Evolutionary conservation across 495 filamentous ascomycete genomes (phyloP), one percentile per base, ranked within the genome.

Genomic region (Penicillium coffeae): DNA sequence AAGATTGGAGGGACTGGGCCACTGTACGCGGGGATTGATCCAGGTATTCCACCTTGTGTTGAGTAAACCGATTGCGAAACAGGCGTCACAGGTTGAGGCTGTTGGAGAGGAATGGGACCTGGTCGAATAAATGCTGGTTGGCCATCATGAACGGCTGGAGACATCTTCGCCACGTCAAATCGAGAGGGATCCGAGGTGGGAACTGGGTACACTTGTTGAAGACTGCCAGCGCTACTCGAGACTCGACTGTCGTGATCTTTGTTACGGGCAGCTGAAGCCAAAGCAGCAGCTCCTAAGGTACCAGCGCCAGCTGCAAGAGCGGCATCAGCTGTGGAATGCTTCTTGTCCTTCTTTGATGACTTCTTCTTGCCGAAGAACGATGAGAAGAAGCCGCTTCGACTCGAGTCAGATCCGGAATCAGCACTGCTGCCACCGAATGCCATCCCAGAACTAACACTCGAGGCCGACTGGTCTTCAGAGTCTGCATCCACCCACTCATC

Each of bases 401-500:
- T 71, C 14, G 76, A 76, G 16, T 78, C 69, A n/a, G 81, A 84
- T 6, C 49, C 35, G 16, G 81, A 82, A 27, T 77, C 78, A 38
- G 54, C 56, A 48, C 75, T 77, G 46, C 71, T 69, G 47, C 63
- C 59, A 59, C 83, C 70, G 58, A 75, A 86, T 2, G 81, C 81
- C 37, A 86, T 71, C 7, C 60, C 76, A 19, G 80, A 83, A 45
- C 68, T 68, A n/a, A 64, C 65, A 58, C 73, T 75, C 4, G 72
- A 71, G 10, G 79, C 75, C 21, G 59, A 61, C 19, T 65, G 60
- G 22, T 73, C 75, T 21, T 76, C 76, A 1, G 79, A 79, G 19
- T 71, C 69, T 8, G 78, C 74, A 57, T 81, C 79, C 40, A 84
- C 75, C 83, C 82, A 85, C n/a, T 67, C 76, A n/a, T 80, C 80